Evolutionary conservation across 2,329 filamentous ascomycete species (phyloP), one percentile per base, ranked within the genome.

Genomic region (Neopestalotiopsis sp.): DNA sequence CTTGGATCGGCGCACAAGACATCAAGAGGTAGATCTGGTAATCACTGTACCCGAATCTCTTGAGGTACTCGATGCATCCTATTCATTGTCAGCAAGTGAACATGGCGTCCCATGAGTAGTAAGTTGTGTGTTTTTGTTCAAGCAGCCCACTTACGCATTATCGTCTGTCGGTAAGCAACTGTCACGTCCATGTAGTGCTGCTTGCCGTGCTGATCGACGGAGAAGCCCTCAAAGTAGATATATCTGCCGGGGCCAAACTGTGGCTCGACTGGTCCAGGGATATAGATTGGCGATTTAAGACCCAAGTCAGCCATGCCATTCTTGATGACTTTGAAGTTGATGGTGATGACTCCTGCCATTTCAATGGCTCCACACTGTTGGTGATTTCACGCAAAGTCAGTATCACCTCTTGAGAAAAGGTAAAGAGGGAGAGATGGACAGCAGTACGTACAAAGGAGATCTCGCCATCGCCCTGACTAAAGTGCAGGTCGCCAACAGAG

Each of bases 291-390:
- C 6, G 89, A 92, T 79, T 94, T 95, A 82, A 97, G 90, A 0
- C 87, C 91, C 66, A 97, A 81, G 42, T 94, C 87, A 59, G 85
- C 85, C 76, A 97, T 87, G 24, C 94, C 95, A 72, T 89, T 87
- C 79, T 96, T 97, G 85, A 97, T 90, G 17, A 97, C 92, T 64
- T 89, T 90, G 84, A 97, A 95, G 76, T 96, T 97, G 80, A 97
- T 88, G 2, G 94, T 97, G 74, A 97, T 97, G 58, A 94, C 85
- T 4, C 94, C 94, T 0, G 94, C 94, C 93, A 98, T 98, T 80
- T 98, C 95, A 75, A 97, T 98, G 5, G 94, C 95, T 24, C 92
- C 92, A 72, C 92, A 94, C 45, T 53, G 9, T 53, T 17, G 45
- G n/a, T 20, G 17, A 24, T 53, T 24, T 28, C 24, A 28, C 24